Evolutionary conservation across 805 yeast genomes (phyloP).

Genomic region (Metschnikowia orientalis): DNA sequence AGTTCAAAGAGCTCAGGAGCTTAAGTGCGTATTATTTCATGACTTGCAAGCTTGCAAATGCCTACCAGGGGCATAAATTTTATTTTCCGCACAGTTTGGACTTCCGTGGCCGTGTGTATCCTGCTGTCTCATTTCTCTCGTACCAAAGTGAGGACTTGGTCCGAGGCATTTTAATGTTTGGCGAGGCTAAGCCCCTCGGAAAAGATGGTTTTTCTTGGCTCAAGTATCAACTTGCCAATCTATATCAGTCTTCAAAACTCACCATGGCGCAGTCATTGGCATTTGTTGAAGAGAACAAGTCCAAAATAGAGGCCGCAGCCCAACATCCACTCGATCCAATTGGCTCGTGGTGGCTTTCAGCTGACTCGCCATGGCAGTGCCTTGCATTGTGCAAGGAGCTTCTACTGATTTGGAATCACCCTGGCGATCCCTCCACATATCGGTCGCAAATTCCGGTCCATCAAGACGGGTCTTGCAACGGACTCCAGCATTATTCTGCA

Average conservation of each 20-base stretch:
- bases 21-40: slow-evolving; percentile 16
- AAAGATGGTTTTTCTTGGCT: slow-evolving; percentile 35
- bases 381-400: slow-evolving; percentile 35
- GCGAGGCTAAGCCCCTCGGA: slow-evolving; percentile 36
- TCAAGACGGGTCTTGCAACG: slow-evolving; percentile 45
- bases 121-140: slow-evolving; percentile 31
- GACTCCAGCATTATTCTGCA: slow-evolving; percentile 45
- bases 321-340: slow-evolving; percentile 22
- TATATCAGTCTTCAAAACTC: slow-evolving; percentile 29
- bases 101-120: slow-evolving; percentile 41
- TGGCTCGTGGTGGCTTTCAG: slow-evolving; percentile 33
- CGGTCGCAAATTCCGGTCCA: slow-evolving; percentile 34
- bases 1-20: slow-evolving; percentile 2
- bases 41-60: slow-evolving; percentile 22
- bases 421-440: slow-evolving; percentile 19
- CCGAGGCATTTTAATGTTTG: slow-evolving; percentile 34
- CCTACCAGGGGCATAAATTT: slow-evolving; percentile 31
- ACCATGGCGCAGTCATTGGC: slow-evolving; percentile 21
- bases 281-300: slow-evolving; percentile 24
- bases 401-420: slow-evolving; percentile 14
- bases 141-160: slow-evolving; percentile 35
- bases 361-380: slow-evolving; percentile 39
- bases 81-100: slow-evolving; percentile 38
- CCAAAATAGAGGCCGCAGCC: slow-evolving; percentile 25
- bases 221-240: slow-evolving; percentile 35